Percentiles rank a stretch among this genome's conserved stretches.
These are phyloP conservation scores for Ogataea parapolymorpha DNA, from an alignment of 805 yeast genomes.

Conservation along the genomic window DNA sequence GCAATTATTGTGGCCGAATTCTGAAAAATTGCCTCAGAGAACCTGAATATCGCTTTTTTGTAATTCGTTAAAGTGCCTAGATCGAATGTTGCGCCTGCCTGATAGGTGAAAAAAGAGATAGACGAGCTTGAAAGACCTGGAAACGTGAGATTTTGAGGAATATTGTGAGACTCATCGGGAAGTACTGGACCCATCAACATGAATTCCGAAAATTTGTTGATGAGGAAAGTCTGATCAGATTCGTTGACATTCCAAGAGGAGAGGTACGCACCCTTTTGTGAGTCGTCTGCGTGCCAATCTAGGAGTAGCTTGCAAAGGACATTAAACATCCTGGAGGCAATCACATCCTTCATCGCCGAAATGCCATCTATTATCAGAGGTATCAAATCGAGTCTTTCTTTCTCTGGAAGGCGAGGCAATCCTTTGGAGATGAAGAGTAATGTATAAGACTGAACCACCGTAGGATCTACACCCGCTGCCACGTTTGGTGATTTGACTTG, in stretches of 20 bases:
- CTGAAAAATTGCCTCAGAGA: slow-evolving; percentile 43
- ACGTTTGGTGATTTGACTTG: slow-evolving; percentile 62
- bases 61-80: slow-evolving; percentile 42
- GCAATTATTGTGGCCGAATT: slow-evolving; percentile 36
- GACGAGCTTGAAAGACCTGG: slow-evolving; percentile 66
- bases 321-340: slow-evolving; percentile 57
- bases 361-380: slow-evolving; percentile 50
- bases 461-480: slow-evolving; percentile 39
- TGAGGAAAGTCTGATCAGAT: slow-evolving; percentile 44
- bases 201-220: slow-evolving; percentile 49
- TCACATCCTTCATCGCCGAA: slow-evolving; percentile 28
- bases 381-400: slow-evolving; percentile 39
- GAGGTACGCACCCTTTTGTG: slow-evolving; percentile 37
- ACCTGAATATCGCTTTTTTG: slow-evolving; percentile 40
- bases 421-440: slow-evolving; percentile 68
- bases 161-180: slow-evolving; percentile 33
- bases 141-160: slow-evolving; percentile 44
- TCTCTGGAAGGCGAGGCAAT: slow-evolving; percentile 46
- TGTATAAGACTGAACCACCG: slow-evolving; percentile 57
- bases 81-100: slow-evolving; percentile 63
- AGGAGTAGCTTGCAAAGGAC: slow-evolving; percentile 54
- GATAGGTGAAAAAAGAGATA: slow-evolving; percentile 58
- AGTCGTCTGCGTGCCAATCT: slow-evolving; percentile 45
- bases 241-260: slow-evolving; percentile 35
- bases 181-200: slow-evolving; percentile 52